Evolutionary conservation across 805 yeast species (phyloP).

Genomic region (Candida khao-thaluensis): DNA sequence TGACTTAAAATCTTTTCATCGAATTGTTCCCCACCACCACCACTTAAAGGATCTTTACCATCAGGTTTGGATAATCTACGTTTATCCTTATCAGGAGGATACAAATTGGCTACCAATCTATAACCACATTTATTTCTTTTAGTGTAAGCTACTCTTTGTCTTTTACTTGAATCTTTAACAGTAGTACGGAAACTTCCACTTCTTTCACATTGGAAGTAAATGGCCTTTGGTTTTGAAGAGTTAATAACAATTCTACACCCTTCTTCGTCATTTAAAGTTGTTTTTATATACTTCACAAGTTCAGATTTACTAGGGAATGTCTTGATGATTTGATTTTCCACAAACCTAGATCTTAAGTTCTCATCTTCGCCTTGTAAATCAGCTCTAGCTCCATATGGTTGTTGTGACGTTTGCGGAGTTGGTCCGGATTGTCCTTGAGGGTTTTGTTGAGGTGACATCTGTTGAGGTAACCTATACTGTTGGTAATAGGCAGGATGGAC

Average conservation of each 20-base stretch:
- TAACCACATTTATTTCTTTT: slow-evolving; percentile 48
- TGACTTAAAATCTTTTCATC: slow-evolving; percentile 25
- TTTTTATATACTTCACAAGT: slow-evolving; percentile 35
- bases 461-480: slow-evolving; percentile 13
- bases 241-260: slow-evolving; percentile 46
- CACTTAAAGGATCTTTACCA: not conserved
- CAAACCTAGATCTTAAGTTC: slow-evolving; percentile 23
- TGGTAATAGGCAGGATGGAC: slow-evolving; percentile 17
- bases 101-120: slow-evolving; percentile 43
- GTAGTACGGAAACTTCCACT: slow-evolving; percentile 47
- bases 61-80: slow-evolving; percentile 20
- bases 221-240: slow-evolving; percentile 48
- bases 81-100: slow-evolving; percentile 46
- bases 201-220: slow-evolving; percentile 46
- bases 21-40: slow-evolving; percentile 16
- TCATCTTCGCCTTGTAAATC: slow-evolving; percentile 14
- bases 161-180: slow-evolving; percentile 43
- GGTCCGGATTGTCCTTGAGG: slow-evolving; percentile 19
- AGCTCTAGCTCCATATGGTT: slow-evolving; percentile 13
- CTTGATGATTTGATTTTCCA: slow-evolving; percentile 32
- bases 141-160: slow-evolving; percentile 48
- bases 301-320: slow-evolving; percentile 28
- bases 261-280: slow-evolving; percentile 35
- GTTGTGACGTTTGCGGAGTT: slow-evolving; percentile 13
- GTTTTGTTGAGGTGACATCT: slow-evolving; percentile 18